Base-by-base conservation (phyloP, 352 stramenopile genomes). In the Poterioochromonas sp. region DNA sequence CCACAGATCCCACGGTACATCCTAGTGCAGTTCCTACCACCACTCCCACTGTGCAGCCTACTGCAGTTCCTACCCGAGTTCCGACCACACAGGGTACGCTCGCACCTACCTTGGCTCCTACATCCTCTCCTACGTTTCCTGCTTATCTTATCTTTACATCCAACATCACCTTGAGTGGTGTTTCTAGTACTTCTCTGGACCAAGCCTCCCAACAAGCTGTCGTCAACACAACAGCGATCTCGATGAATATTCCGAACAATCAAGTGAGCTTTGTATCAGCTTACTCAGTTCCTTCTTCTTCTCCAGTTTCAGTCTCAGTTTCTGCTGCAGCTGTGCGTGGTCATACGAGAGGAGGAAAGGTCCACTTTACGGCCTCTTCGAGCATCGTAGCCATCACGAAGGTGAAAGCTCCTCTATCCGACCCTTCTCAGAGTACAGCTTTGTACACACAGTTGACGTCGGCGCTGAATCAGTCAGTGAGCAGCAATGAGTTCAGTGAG, bases 181-280 rank as follows among this genome's bases (percentile, higher is more conserved):
- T n/a, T n/a, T n/a, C n/a, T n/a, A n/a, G n/a, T n/a, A n/a, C n/a
- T n/a, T n/a, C n/a, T n/a, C n/a, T n/a, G n/a, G n/a, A n/a, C n/a
- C n/a, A n/a, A n/a, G n/a, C n/a, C n/a, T n/a, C 47, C 47, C 47
- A 58, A 58, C 47, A 58, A 58, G 47, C 47, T 15, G 47, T 58
- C 47, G 47, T 58, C 47, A 58, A 58, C 47, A 58, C 47, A 58
- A 58, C 47, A 58, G 47, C 47, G 47, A 58, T 58, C 47, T 58
- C 47, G 47, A 58, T 58, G 47, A 58, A 58, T 58, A 58, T 58
- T 58, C 47, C 47, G 47, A 58, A 58, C 47, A 58, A 58, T 58
- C 47, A 58, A 58, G 47, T 58, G 47, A 58, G 47, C 47, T 58
- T 58, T 58, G 47, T 58, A 58, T 58, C 47, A 58, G 47, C 47